Evolutionary conservation across 2,329 filamentous ascomycete species (phyloP).

Genomic region (Kalaharituber pfeilii): DNA sequence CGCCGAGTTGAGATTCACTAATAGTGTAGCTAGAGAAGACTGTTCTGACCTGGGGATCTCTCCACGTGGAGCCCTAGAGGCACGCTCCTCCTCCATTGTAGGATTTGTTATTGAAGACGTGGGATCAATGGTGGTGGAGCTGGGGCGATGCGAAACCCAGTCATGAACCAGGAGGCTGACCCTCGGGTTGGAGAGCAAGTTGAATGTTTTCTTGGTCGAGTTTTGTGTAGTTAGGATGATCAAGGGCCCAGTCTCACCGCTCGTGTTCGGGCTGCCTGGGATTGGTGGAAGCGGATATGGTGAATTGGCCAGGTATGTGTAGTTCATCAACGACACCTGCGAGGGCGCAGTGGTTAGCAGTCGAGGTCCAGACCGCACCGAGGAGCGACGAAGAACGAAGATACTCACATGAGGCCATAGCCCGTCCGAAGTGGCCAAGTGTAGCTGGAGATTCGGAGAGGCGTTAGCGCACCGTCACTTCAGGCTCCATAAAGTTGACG

Average conservation of each 20-base stretch:
- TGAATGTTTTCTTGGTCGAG: conserved; percentile 60
- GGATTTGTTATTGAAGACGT: conserved; percentile 18
- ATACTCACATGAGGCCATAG: conserved; percentile 53
- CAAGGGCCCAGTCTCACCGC: conserved; percentile 41
- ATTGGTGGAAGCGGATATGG: conserved; percentile 50
- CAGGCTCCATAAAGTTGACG: conserved; percentile 12
- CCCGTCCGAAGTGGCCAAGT: conserved; percentile 75
- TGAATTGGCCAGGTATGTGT: conserved; percentile 79
- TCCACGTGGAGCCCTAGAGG: conserved; percentile 26
- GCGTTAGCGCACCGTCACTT: conserved; percentile 5
- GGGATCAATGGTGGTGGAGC: conserved; percentile 40
- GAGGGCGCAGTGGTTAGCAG: background rate
- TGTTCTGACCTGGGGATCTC: conserved; percentile 37
- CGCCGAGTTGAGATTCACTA: conserved; percentile 63
- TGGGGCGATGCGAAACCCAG: conserved; percentile 86
- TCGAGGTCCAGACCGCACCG: too few species aligned
- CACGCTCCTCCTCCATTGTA: background rate
- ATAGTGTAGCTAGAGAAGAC: conserved; percentile 53
- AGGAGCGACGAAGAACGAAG: background rate
- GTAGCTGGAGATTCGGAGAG: conserved; percentile 44
- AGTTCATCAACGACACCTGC: conserved; percentile 80
- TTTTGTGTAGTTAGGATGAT: conserved; percentile 89
- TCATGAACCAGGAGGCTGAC: conserved; percentile 94
- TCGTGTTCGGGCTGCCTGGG: conserved; percentile 11
- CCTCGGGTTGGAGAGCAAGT: conserved; percentile 65